Conservation (phyloP, 2,329 filamentous ascomycete species). For the Sclerotinia nivalis region DNA sequence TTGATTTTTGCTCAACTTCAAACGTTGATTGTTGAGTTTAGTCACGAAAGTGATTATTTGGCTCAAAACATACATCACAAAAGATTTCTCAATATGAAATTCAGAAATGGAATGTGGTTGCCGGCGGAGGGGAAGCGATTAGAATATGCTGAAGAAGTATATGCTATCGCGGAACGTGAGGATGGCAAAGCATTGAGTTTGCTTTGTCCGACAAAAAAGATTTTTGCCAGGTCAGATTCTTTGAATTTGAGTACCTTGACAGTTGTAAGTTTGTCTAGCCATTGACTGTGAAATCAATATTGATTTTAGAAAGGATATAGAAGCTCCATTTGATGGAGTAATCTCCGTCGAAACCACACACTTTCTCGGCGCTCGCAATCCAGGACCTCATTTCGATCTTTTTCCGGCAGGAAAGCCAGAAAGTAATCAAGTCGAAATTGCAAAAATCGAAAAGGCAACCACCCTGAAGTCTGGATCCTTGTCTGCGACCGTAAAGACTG, state of each 20-base stretch:
- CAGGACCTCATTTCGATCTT: slow-evolving; percentile 58
- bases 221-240: slow-evolving; percentile 55
- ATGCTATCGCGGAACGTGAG: slow-evolving; percentile 48
- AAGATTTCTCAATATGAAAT: slow-evolving; percentile 51
- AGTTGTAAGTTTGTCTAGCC: slow-evolving; percentile 43
- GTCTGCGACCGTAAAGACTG: slow-evolving; percentile 52
- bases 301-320: slow-evolving; percentile 48
- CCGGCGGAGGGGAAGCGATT: slow-evolving; percentile 59
- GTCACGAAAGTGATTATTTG: not conserved
- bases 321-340: slow-evolving; percentile 59
- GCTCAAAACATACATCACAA: not conserved
- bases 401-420: slow-evolving; percentile 54
- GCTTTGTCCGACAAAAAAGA: slow-evolving; percentile 58
- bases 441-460: slow-evolving; percentile 48
- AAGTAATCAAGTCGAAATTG: slow-evolving; percentile 44
- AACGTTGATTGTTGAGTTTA: not conserved
- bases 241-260: slow-evolving; percentile 57
- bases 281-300: not conserved
- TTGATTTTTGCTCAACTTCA: not conserved
- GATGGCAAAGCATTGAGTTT: slow-evolving; percentile 53
- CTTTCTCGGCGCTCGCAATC: slow-evolving; percentile 54
- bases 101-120: slow-evolving; percentile 69
- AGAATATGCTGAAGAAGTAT: slow-evolving; percentile 67
- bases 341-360: slow-evolving; percentile 60
- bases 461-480: slow-evolving; percentile 54